Evolutionary conservation across 352 stramenopile species (phyloP), one percentile per base, ranked within the genome.

Genomic region (Peronospora destructor): DNA sequence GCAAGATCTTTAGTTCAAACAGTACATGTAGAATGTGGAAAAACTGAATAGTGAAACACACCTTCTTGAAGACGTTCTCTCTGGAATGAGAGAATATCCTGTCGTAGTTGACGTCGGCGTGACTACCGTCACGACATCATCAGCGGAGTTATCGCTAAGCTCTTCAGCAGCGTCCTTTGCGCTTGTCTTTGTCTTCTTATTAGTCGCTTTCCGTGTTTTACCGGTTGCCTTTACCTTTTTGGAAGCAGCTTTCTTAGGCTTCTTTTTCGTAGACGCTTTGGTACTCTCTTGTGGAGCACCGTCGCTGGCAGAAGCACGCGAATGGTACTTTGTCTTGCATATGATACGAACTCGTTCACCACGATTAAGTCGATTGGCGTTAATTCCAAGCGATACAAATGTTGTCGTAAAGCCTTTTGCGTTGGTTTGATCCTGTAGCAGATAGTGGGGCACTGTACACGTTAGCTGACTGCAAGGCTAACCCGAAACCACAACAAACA

Each of bases 401-500:
- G 82, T 94, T 16, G 83, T 87, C 1, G 80, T 91, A 51, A 91
- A 94, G 0, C 83, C 83, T 59, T 79, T 90, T 14, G 60, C 66
- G 45, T 94, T 94, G 6, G 63, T 79, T 68, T 91, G 72, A 45
- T 94, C 83, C 75, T 88, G 45, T 3, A 45, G 4, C 3, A 45
- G 4, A 47, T 33, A 52, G 6, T 33, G 12, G 4, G 34, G 35
- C 23, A 32, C 4, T 16, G 17, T 35, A 37, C 4, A 16, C 25
- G 21, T 53, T 40, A 54, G 16, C 13, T 37, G 1, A 34, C 29
- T 46, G 19, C 0, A 3, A 1, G 7, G 14, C 29, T 33, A 26
- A 11, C 32, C 14, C 13, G 4, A 9, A 29, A 25, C 37, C 11
- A 6, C 13, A 19, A 12, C 46, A 48, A 39, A 2, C 14, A 26